Percentiles rank a stretch among this genome's conserved stretches.
Evolutionary conservation across 1,139 yeast species (phyloP).

Genomic region (Lodderomyces orthopsilosis): DNA sequence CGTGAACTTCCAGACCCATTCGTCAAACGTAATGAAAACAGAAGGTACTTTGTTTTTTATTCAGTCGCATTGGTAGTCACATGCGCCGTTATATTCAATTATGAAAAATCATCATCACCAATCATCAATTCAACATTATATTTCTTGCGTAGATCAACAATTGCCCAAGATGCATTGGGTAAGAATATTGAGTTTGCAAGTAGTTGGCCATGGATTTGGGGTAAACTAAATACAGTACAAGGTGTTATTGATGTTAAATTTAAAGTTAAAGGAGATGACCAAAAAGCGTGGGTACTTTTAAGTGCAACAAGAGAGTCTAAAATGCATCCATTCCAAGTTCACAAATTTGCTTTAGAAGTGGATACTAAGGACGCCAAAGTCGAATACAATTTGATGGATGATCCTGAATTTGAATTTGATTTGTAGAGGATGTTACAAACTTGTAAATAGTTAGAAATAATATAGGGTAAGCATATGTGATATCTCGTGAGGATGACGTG

Average conservation of each 20-base stretch:
- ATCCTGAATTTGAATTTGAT: conserved; percentile 43
- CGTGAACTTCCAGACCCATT: conserved; percentile 76
- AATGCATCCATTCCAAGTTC: conserved; percentile 56
- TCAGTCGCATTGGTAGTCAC: conserved; percentile 63
- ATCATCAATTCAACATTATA: conserved; percentile 84
- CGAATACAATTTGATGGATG: conserved; percentile 48
- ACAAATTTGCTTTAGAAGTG: conserved; percentile 55
- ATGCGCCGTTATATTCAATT: conserved; percentile 76
- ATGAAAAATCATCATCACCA: conserved; percentile 88
- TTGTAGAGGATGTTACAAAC: not conserved
- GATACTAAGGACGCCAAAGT: conserved; percentile 30
- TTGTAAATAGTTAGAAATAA: too few species aligned
- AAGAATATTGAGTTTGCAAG: conserved; percentile 67
- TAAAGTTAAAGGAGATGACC: conserved; percentile 62
- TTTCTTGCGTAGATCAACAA: conserved; percentile 73
- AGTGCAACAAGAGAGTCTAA: conserved; percentile 60
- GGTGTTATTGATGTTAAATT: conserved; percentile 77
- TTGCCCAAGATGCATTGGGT: conserved; percentile 68
- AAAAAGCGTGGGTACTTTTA: conserved; percentile 48
- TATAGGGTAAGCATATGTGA: too few species aligned
- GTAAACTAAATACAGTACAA: conserved; percentile 76
- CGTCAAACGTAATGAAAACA: conserved; percentile 48
- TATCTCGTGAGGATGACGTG: too few species aligned
- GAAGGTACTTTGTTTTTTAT: conserved; percentile 58
- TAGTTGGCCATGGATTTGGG: conserved; percentile 86